These are phyloP conservation scores for Monosporascus sp. DNA, from an alignment of 2,329 filamentous ascomycete species.

Conservation along the genomic window DNA sequence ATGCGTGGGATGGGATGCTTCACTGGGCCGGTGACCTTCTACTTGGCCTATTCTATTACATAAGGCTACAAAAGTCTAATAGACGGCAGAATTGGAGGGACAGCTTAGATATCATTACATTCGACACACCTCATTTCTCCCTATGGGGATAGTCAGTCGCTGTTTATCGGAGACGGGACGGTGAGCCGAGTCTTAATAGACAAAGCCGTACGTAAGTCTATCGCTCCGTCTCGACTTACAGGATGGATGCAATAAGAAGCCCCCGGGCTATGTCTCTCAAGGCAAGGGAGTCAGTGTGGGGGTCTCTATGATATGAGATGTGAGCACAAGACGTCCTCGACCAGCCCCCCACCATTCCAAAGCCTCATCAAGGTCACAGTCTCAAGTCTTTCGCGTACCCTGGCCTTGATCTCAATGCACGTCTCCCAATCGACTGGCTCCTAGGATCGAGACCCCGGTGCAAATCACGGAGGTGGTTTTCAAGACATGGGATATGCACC, in stretches of 20 bases:
- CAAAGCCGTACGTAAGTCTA: not conserved
- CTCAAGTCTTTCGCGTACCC: slow-evolving; percentile 7
- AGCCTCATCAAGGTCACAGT: slow-evolving; percentile 6
- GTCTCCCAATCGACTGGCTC: slow-evolving; percentile 24
- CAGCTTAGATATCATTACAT: not conserved
- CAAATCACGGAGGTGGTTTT: slow-evolving; percentile 16
- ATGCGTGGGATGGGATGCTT: too few relatives aligned
- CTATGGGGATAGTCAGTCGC: not conserved
- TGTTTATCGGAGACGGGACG: not conserved
- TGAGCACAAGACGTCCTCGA: not conserved
- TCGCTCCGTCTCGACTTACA: not conserved
- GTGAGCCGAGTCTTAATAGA: not conserved
- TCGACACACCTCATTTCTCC: not conserved
- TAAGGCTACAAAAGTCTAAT: too few relatives aligned
- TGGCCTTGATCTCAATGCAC: slow-evolving; percentile 20
- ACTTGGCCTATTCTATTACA: too few relatives aligned
- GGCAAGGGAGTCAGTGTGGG: not conserved
- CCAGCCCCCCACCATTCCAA: slow-evolving; percentile 1
- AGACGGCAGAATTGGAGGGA: too few relatives aligned
- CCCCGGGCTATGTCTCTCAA: not conserved
- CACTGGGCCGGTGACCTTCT: too few relatives aligned
- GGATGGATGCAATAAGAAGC: not conserved
- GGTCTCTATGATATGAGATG: not conserved
- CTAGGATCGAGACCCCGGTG: slow-evolving; percentile 22
- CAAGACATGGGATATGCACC: not conserved